Evolutionary conservation across 345 rosid genomes (phyloP).

Genomic region (Melastoma malabathricum): DNA sequence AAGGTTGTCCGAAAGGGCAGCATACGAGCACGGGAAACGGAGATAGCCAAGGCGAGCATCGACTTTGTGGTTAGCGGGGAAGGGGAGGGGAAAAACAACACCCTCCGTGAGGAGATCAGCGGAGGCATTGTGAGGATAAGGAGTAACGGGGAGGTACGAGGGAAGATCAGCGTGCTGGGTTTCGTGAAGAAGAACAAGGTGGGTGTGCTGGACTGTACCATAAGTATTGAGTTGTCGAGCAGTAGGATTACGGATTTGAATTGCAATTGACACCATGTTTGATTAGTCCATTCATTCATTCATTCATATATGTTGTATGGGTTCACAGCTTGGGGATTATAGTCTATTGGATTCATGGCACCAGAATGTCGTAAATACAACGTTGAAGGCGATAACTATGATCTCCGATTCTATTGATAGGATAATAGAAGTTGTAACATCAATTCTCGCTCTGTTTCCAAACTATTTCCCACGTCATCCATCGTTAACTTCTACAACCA

Average conservation of each 20-base stretch:
- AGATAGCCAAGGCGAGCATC: constrained; percentile 17
- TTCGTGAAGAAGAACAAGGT: constrained; percentile 17
- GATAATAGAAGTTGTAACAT: too few species aligned
- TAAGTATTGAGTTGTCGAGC: constrained; percentile 19
- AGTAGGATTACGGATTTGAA: constrained; percentile 10
- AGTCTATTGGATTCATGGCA: too few species aligned
- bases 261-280: constrained; percentile 5
- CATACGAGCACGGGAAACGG: constrained; percentile 23
- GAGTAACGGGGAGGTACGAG: constrained; percentile 24
- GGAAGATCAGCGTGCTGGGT: constrained; percentile 20
- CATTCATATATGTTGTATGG: too few species aligned
- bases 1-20: constrained; percentile 12
- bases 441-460: too few species aligned
- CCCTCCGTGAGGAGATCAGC: constrained; percentile 19
- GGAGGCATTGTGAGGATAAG: constrained; percentile 31
- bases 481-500: too few species aligned
- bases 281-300: neutral
- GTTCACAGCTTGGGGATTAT: too few species aligned
- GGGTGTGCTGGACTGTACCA: constrained; percentile 27
- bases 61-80: constrained; percentile 19
- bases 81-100: neutral
- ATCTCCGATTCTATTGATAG: too few species aligned
- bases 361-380: too few species aligned
- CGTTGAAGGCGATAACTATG: too few species aligned
- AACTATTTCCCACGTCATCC: too few species aligned